Conservation (phyloP, 495 filamentous ascomycete species). For the Friedmanniomyces simplex region DNA sequence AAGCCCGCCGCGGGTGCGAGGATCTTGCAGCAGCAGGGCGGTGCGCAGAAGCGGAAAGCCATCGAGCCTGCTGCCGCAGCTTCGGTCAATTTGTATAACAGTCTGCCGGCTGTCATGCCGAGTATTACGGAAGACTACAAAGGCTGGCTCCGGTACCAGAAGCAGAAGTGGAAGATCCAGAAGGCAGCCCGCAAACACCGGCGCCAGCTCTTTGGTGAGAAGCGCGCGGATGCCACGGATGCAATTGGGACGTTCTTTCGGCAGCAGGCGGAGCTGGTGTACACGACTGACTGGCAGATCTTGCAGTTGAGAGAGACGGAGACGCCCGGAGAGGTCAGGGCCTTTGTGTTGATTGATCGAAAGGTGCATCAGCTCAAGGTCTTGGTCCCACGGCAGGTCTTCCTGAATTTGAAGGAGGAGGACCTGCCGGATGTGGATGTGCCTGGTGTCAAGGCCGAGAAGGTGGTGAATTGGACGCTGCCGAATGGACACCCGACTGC, state of each 20-base stretch:
- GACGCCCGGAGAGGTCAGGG: slow-evolving; percentile 71
- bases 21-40: slow-evolving; percentile 40
- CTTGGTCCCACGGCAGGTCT: slow-evolving; percentile 79
- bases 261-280: slow-evolving; percentile 80
- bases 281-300: slow-evolving; percentile 88
- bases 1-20: slow-evolving; percentile 58
- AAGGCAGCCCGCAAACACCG: slow-evolving; percentile 80
- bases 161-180: slow-evolving; percentile 98
- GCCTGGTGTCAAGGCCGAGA: slow-evolving; percentile 75
- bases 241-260: slow-evolving; percentile 80
- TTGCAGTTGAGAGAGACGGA: slow-evolving; percentile 74
- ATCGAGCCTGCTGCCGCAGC: slow-evolving; percentile 44
- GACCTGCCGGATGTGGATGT: slow-evolving; percentile 86
- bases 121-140: slow-evolving; percentile 75
- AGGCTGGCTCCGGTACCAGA: slow-evolving; percentile 89
- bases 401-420: slow-evolving; percentile 77
- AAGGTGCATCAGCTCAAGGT: slow-evolving; percentile 83
- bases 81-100: slow-evolving; percentile 68
- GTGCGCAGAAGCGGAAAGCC: slow-evolving; percentile 72
- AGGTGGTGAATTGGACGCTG: slow-evolving; percentile 71
- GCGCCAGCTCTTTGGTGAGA: slow-evolving; percentile 87
- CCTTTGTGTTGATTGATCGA: slow-evolving; percentile 84
- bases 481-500: slow-evolving; percentile 92
- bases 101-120: slow-evolving; percentile 77
- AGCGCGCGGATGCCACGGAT: slow-evolving; percentile 52